Evolutionary conservation across 106 monocot species (phyloP).

Genomic region (Alisma plantagoaquatica): DNA sequence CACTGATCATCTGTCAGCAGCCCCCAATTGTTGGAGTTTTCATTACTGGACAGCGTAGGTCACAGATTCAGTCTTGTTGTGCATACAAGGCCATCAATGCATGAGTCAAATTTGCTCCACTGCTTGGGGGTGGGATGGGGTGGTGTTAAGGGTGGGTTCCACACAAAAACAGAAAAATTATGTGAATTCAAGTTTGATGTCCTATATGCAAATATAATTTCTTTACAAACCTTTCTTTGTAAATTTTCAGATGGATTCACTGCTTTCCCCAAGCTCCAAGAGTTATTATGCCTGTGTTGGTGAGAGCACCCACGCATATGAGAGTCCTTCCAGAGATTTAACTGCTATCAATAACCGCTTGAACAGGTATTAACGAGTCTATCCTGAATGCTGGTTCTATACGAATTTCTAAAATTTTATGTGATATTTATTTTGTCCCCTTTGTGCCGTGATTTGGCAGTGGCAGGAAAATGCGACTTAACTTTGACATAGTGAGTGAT

Average conservation of each 20-base stretch:
- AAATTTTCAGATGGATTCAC: constrained; percentile 45
- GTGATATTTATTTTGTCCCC: background rate
- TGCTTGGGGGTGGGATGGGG: no score
- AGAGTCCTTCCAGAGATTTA: constrained; percentile 84
- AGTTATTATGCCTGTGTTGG: constrained; percentile 86
- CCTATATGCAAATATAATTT: background rate
- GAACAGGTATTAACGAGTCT: constrained; percentile 31
- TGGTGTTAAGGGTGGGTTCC: no score
- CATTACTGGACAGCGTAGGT: no score
- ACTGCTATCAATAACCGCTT: constrained; percentile 70
- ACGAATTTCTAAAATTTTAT: no score
- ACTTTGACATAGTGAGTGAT: no score
- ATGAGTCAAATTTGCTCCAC: no score
- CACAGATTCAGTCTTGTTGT: no score
- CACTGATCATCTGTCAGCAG: no score
- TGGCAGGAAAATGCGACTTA: constrained; percentile 62
- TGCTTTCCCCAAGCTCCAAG: constrained; percentile 86
- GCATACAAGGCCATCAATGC: background rate
- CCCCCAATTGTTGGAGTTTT: no score
- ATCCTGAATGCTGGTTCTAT: background rate
- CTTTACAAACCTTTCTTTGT: background rate
- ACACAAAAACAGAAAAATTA: no score
- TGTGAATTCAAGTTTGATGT: no score
- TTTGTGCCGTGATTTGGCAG: constrained; percentile 9
- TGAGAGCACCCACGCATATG: constrained; percentile 85